Evolutionary conservation across 345 rosid genomes (phyloP), one percentile per base, ranked within the genome.

Genomic region (Brassica napus): DNA sequence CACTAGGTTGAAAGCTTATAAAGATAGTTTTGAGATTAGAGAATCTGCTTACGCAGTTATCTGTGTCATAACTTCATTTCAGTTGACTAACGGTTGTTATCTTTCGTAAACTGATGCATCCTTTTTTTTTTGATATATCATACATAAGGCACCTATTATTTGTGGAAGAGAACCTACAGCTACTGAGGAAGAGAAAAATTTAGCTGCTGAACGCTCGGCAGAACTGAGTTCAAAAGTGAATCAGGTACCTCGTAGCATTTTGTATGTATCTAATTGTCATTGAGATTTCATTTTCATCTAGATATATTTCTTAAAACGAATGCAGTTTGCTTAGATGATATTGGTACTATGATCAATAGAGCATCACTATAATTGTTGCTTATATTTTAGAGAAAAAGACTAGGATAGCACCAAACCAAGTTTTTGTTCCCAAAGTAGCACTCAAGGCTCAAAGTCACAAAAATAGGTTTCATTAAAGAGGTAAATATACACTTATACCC

Each of bases 111-210:
- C 68, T 31, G 75, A 77, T 61, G 74, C 54, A 62, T 73, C 57
- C 47, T 49, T 68, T 3, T 62, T 72, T 62, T 72, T 35, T 68
- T 78, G 42, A 55, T 72, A 28, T 78, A 49, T 52, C 15, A 64
- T 79, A 78, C 66, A 64, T 31, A 86, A 94, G 99, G 63, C 90
- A 24, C 98, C 99, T n/a, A 91, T 95, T 70, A 88, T 95, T 61
- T 83, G 91, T 79, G 99, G 99, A 86, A 95, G 99, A 88, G 99
- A 95, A 84, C 99, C 99, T 75, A 86, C 90, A 78, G 88, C 98
- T 44, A 74, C 82, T 4, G 92, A 90, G 83, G 96, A 95, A 83
- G 96, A 93, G 85, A 93, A 90, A 82, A 88, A 80, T 68, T 82
- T 95, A 75, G 91, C 93, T 59, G 77, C 84, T 69, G 93, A 91